Percentiles rank a stretch among this genome's conserved stretches.
These are phyloP conservation scores for Nicotiana obtusifolia DNA, from an alignment of 257 asterid species.

Conservation along the genomic window DNA sequence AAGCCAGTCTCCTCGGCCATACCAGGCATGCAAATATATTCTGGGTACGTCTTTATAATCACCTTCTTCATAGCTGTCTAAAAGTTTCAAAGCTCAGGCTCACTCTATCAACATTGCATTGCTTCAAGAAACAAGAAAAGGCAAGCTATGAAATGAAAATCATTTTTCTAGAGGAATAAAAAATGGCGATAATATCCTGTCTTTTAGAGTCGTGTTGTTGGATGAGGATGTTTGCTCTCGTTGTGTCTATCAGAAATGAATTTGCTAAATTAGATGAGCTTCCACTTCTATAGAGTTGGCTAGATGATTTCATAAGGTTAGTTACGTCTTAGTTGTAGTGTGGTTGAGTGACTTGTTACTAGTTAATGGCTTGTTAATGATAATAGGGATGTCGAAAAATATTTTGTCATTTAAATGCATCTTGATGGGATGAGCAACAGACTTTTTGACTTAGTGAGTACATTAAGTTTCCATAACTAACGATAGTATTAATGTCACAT, in stretches of 20 bases:
- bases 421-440: neutral
- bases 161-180: neutral
- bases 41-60: conserved; percentile 52
- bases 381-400: neutral
- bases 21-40: conserved; percentile 80
- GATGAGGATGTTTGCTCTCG: neutral
- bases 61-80: conserved; percentile 9
- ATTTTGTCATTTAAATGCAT: neutral
- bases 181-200: neutral
- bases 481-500: neutral
- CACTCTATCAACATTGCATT: neutral
- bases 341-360: neutral
- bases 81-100: neutral
- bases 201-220: neutral
- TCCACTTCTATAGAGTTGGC: neutral
- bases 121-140: neutral
- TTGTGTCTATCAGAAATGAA: neutral
- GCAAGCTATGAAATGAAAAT: neutral
- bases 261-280: neutral
- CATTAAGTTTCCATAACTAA: neutral
- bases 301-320: neutral
- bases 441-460: neutral
- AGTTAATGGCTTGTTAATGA: neutral
- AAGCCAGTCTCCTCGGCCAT: conserved; percentile 70
- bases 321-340: neutral